Percentiles rank a stretch among this genome's conserved stretches.
Conservation (phyloP, 805 yeast species). For the Starmera caribaea region DNA sequence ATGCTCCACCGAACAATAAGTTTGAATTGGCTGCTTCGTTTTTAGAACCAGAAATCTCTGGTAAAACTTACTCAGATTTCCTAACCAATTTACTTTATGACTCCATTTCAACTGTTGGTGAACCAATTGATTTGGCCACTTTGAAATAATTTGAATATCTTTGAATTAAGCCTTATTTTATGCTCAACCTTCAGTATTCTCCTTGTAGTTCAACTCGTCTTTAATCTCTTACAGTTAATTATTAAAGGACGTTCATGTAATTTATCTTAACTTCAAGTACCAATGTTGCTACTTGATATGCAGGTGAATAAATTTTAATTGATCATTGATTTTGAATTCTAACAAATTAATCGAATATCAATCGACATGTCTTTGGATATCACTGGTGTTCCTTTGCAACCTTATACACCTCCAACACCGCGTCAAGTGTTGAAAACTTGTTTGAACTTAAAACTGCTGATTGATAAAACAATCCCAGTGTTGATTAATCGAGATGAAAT, state of each 20-base stretch:
- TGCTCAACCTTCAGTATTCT: no score
- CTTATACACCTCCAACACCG: slow-evolving; percentile 38
- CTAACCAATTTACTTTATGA: slow-evolving; percentile 69
- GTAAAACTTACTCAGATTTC: slow-evolving; percentile 64
- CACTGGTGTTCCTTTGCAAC: slow-evolving; percentile 13
- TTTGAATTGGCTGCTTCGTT: slow-evolving; percentile 59
- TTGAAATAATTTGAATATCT: slow-evolving; percentile 7
- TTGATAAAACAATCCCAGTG: slow-evolving; percentile 65
- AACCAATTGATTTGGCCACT: slow-evolving; percentile 17
- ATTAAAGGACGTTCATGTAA: no score
- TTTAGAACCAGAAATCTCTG: slow-evolving; percentile 63
- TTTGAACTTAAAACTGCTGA: slow-evolving; percentile 58
- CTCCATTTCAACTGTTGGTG: slow-evolving; percentile 31
- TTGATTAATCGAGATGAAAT: slow-evolving; percentile 43
- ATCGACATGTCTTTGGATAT: no score
- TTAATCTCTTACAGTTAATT: no score
- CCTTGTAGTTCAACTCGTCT: no score
- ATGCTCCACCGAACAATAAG: slow-evolving; percentile 41
- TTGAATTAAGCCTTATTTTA: neutral
- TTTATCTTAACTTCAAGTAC: no score
- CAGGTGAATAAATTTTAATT: no score
- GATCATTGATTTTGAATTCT: no score
- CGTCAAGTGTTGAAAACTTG: slow-evolving; percentile 64
- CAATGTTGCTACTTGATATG: no score
- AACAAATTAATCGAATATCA: no score